Evolutionary conservation across 305 asterid genomes (phyloP), one percentile per base, ranked within the genome.

Genomic region (Fraxinus latifolia): DNA sequence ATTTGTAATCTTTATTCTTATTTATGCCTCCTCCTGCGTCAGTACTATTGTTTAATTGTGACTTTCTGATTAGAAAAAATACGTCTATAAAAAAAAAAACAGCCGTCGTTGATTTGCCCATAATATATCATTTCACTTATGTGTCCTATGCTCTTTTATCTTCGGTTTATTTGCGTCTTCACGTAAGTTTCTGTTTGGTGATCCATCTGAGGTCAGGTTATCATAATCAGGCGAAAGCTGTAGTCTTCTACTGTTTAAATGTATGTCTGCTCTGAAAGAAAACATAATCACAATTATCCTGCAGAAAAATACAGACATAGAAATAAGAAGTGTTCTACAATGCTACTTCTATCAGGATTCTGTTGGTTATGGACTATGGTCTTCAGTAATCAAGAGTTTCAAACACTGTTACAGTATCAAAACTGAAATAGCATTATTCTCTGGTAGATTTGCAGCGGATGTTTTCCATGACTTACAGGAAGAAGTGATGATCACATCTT

Each of bases 381-480:
- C 25, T 53, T 68, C 74, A 27, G 23, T 68, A 14, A 68, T 71
- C 81, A 79, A 77, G 77, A 65, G 21, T 82, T 44, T 73, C 36
- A 7, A 72, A 77, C 50, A 29, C 15, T 70, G n/a, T 74, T 55
- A 21, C 33, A 36, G 8, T 34, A 15, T 72, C 75, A 31, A 68
- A 58, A 70, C 75, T 70, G 42, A 70, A 70, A 70, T 70, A 70
- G 39, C 75, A 31, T 77, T 32, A 11, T 32, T 78, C 44, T 82
- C 19, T 83, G 86, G 88, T 90, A 95, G 99, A 82, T 95, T 95
- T 90, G 97, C 99, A 73, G 99, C 94, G 34, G 97, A 95, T 80
- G 93, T 95, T 74, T 95, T 95, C 83, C 98, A 95, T 87, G 97
- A 97, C 50, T 85, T 95, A 88, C 98, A 95, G 86, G 99, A 94